Evolutionary conservation across 2,329 filamentous ascomycete genomes (phyloP), one percentile per base, ranked within the genome.

Genomic region (Endocalyx cinctus): DNA sequence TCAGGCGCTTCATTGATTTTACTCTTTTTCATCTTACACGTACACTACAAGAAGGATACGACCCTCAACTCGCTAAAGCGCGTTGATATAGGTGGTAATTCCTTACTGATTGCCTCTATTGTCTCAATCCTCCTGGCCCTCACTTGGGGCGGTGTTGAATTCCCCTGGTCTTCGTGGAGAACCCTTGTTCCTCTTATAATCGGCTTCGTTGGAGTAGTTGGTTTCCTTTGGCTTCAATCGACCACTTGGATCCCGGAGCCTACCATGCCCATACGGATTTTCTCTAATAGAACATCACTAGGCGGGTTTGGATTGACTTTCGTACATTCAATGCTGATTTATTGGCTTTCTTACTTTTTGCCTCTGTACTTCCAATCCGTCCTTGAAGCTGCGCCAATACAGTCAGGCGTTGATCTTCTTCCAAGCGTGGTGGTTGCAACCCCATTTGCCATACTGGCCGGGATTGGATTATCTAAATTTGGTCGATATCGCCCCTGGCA

Each of bases 341-440:
- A 51, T 28, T 59, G 57, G 49, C 38, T 52, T 10, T 38, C 50
- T 26, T 58, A 53, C 45, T 64, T 62, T 36, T 35, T 64, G 4
- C 61, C 63, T 0, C 37, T 67, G 8, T 67, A 65, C 42, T 66
- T 67, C 42, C 60, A 66, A 31, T 51, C 48, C 2, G 55, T 66
- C 0, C 47, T 49, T 3, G 31, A 33, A 3, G 37, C 49, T 5
- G 41, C 50, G 1, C 50, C 62, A 0, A 38, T 40, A 0, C 35
- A 45, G 3, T 39, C 52, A 1, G 52, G 45, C 12, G 45, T 55
- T 5, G 17, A 41, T n/a, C 20, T 48, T 14, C 39, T 55, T 47
- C 17, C 35, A 54, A 22, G 15, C 16, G 17, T 27, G 10, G 7
- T 29, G 12, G 39, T 55, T 46, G 32, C 34, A 1, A 46, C 48